These are phyloP conservation scores for Syncephalis plumigaleata DNA, from an alignment of 371 early-diverging fungal genomes.

Conservation along the genomic window DNA sequence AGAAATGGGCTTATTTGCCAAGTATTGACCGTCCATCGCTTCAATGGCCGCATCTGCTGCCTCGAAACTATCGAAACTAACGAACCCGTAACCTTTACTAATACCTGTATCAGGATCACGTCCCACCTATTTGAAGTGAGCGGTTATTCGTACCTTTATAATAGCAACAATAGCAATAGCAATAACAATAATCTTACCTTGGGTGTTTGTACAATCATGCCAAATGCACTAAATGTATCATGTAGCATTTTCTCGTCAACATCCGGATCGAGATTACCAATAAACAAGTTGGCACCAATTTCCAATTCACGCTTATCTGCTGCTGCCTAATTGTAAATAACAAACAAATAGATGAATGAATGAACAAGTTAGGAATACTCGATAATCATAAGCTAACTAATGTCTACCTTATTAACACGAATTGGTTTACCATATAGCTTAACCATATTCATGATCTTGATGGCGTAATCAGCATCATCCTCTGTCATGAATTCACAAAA, in stretches of 20 bases:
- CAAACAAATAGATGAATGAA: background rate
- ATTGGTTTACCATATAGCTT: conserved; percentile 90
- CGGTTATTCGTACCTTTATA: background rate
- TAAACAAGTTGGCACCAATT: conserved; percentile 91
- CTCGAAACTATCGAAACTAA: conserved; percentile 86
- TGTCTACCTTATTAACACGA: conserved; percentile 76
- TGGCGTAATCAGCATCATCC: conserved; percentile 95
- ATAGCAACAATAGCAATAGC: background rate
- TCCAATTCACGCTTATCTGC: conserved; percentile 81
- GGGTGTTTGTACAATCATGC: conserved; percentile 71
- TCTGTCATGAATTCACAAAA: conserved; percentile 89
- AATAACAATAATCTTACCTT: conserved; percentile 21
- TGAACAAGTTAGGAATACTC: conserved; percentile 1
- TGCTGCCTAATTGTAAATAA: conserved; percentile 33
- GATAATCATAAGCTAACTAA: no score
- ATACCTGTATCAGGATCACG: conserved; percentile 77
- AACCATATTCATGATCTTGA: conserved; percentile 90
- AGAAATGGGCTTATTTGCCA: conserved; percentile 80
- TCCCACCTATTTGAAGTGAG: conserved; percentile 35
- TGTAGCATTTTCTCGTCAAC: conserved; percentile 90
- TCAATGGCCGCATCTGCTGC: conserved; percentile 91
- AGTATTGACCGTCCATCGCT: conserved; percentile 93
- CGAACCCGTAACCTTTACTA: conserved; percentile 89
- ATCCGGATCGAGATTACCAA: conserved; percentile 87
- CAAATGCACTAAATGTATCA: conserved; percentile 93